Conservation (phyloP, 257 asterid genomes). For the Mitragyna speciosa region DNA sequence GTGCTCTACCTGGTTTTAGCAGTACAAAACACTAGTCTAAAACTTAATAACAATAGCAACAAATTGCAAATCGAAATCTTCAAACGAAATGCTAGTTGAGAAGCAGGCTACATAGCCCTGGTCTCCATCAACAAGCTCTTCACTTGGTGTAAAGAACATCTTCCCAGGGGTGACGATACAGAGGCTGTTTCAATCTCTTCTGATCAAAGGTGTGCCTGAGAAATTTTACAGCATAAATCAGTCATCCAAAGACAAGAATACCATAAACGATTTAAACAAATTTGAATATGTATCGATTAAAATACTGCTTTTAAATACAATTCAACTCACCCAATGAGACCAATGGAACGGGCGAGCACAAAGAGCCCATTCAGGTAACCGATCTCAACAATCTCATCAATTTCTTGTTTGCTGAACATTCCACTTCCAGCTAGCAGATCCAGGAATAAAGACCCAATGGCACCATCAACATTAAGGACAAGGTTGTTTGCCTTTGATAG, state of each 20-base stretch:
- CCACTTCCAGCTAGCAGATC: conserved; percentile 99
- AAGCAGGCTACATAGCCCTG: conserved; percentile 8
- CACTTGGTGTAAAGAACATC: conserved; percentile 98
- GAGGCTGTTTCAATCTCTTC: conserved; percentile 97
- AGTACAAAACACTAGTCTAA: conserved; percentile 32
- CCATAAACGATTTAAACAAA: neutral
- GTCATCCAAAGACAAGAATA: neutral
- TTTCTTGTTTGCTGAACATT: conserved; percentile 92
- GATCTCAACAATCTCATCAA: conserved; percentile 85
- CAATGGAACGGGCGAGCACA: conserved; percentile 97
- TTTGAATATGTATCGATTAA: neutral
- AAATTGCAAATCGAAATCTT: conserved; percentile 26
- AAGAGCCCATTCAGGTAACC: conserved; percentile 98
- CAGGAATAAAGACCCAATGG: conserved; percentile 95
- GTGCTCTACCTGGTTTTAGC: conserved; percentile 28
- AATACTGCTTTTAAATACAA: neutral
- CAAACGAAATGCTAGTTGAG: conserved; percentile 13
- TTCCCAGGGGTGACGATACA: conserved; percentile 99
- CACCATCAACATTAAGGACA: conserved; percentile 96
- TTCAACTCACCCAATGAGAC: conserved; percentile 91
- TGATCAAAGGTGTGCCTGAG: conserved; percentile 97
- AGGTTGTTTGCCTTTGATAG: conserved; percentile 94
- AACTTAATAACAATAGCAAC: conserved; percentile 29
- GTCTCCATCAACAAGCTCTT: conserved; percentile 19
- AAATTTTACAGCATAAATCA: conserved; percentile 12